Base-by-base conservation (phyloP, 805 yeast genomes). In the Kregervanrija delftensis region DNA sequence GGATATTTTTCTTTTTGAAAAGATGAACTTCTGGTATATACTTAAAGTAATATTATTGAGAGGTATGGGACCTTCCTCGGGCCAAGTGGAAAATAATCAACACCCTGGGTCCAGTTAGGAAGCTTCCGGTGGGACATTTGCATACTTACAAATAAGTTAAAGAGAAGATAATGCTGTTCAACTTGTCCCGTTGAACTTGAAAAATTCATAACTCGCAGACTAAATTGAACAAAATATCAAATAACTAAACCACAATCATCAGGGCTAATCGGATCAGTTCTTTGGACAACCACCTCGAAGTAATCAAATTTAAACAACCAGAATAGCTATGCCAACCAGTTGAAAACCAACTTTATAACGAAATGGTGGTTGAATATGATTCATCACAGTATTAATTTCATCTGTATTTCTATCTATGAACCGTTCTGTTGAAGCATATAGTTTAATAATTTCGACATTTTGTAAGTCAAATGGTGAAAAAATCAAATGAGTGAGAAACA, bases 91-190 rank as follows among this genome's bases (percentile, higher is more conserved):
- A n/a, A n/a, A n/a, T n/a, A n/a, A n/a, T n/a, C n/a, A n/a, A n/a
- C n/a, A n/a, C n/a, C n/a, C n/a, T n/a, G n/a, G n/a, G n/a, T n/a
- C n/a, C n/a, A n/a, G n/a, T n/a, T 73, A 76, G 0, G 84, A 72
- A 1, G 84, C 86, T 60, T 86, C 96, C 54, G 79, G 80, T 1
- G 78, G 79, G 44, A 87, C 67, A 50, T 65, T 71, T 1, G 86
- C 88, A 61, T 84, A 83, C 54, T 80, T 77, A 44, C 76, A 68
- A 35, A 86, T 62, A 61, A 95, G 72, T 61, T 86, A 93, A 15
- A 77, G 86, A 0, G 89, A 77, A 53, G 83, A 84, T 81, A 86
- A 72, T 82, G 83, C 60, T 84, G 86, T 57, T 86, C 93, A 30
- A 82, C 75, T 55, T 79, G 80, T 1, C 91, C 84, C 56, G 77